phyloP scores from a whole-genome alignment of 768 basidiomycete genomes.

The Rhizopogon vinicolor region DNA sequence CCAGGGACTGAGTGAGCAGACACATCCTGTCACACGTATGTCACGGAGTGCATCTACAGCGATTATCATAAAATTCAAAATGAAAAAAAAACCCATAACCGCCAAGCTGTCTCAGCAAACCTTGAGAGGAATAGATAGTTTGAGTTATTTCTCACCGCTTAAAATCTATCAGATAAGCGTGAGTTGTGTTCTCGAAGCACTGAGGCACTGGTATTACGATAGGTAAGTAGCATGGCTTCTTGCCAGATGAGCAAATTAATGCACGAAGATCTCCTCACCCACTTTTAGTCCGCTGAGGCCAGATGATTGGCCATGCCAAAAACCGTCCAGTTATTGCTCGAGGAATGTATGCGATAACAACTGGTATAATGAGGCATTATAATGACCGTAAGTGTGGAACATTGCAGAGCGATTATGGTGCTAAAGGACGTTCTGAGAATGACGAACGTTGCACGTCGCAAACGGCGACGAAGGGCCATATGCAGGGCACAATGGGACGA shows the following conservation, averaged over 20 bases:
- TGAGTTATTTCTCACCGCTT: not conserved
- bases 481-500: constrained; percentile 10
- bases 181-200: not conserved
- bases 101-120: not conserved
- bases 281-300: not conserved
- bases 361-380: not conserved
- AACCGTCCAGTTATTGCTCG: not conserved
- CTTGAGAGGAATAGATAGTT: not conserved
- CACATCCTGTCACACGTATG: not conserved
- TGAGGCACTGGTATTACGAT: not conserved
- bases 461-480: not conserved
- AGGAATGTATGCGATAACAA: not conserved
- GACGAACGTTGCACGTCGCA: no score
- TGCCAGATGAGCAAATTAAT: not conserved
- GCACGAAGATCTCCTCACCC: not conserved
- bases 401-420: not conserved
- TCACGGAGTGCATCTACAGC: not conserved
- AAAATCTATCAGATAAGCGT: not conserved
- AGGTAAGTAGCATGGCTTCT: not conserved
- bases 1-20: not conserved
- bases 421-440: not conserved
- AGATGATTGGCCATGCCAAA: not conserved
- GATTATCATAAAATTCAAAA: not conserved
- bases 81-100: not conserved
- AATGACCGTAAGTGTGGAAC: not conserved